Evolutionary conservation across 208 protist genomes (phyloP), one percentile per base, ranked within the genome.

Genomic region (Trypanosoma grayi): DNA sequence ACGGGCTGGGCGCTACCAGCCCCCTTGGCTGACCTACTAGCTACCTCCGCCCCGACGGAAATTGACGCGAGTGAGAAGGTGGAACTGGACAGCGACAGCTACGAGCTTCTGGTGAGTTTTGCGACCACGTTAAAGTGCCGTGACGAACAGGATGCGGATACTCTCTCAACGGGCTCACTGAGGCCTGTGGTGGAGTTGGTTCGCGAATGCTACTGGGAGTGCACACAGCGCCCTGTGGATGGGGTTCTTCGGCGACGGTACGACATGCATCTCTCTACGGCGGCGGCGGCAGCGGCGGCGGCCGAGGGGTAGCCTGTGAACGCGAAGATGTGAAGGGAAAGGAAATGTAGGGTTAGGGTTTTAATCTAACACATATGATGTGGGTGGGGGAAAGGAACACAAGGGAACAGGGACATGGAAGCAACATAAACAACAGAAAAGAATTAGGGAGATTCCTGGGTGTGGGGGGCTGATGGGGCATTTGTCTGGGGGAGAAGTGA

Each of bases 1-100:
- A 37, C 75, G 6, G 13, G 52, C 24, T 60, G 78, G 55, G 44
- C 66, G 2, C 75, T 88, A 13, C 82, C 82, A 14, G 45, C 43
- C 2, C 74, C 77, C 7, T 39, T 88, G 20, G 30, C 70, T 22
- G 57, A 63, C 1, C 47, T 84, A 22, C 60, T 87, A 41, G 77
- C 75, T 11, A 3, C 57, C 47, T 25, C 46, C 16, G 18, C 11
- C 25, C 34, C 25, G 13, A 33, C 47, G 4, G 22, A 8, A 16
- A 4, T 30, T 28, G 22, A 33, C 24, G 37, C n/a, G 7, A n/a
- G 13, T 39, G 9, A 28, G 31, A n/a, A 41, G 9, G 24, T 31
- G 22, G 37, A 37, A 18, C 24, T 47, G 2, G 45, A 57, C 36
- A 20, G 9, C 18, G 46, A 66, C 2, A 57, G 27, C 20, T 50